phyloP scores from a whole-genome alignment of 164 flowering plant genomes.

The Aristolochia fimbriata region DNA sequence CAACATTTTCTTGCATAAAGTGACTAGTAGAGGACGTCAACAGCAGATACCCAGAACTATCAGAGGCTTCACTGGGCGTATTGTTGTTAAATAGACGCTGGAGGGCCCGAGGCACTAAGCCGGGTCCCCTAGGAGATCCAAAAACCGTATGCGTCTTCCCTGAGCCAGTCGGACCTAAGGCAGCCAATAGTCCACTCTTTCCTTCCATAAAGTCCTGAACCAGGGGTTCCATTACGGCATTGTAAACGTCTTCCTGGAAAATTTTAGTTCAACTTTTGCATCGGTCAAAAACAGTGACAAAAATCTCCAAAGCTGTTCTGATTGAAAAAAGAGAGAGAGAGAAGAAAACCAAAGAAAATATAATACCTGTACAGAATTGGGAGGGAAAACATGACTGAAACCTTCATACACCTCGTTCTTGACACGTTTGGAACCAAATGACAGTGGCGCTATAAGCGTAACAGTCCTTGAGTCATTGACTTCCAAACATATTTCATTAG shows the following conservation, averaged over 20 bases:
- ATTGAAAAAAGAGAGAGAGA: neutral
- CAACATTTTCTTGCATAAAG: neutral
- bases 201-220: conserved; percentile 75
- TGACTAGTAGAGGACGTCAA: neutral
- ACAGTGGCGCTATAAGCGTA: conserved; percentile 39
- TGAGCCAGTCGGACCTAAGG: conserved; percentile 86
- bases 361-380: conserved; percentile 64
- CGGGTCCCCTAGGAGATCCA: conserved; percentile 65
- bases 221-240: conserved; percentile 53
- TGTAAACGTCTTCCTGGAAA: conserved; percentile 50
- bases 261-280: neutral
- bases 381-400: conserved; percentile 55
- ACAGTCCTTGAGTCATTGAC: conserved; percentile 45
- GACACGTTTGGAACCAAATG: conserved; percentile 32
- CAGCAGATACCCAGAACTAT: conserved; percentile 24
- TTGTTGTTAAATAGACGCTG: conserved; percentile 28
- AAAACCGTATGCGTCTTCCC: conserved; percentile 92
- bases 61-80: conserved; percentile 8
- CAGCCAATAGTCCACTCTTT: conserved; percentile 70
- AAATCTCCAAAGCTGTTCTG: neutral
- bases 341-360: neutral
- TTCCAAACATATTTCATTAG: conserved; percentile 27
- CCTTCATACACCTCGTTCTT: conserved; percentile 72
- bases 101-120: conserved; percentile 65
- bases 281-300: neutral